These are phyloP conservation scores for Zostera marina DNA, from an alignment of 116 monocot genomes.

Conservation along the genomic window DNA sequence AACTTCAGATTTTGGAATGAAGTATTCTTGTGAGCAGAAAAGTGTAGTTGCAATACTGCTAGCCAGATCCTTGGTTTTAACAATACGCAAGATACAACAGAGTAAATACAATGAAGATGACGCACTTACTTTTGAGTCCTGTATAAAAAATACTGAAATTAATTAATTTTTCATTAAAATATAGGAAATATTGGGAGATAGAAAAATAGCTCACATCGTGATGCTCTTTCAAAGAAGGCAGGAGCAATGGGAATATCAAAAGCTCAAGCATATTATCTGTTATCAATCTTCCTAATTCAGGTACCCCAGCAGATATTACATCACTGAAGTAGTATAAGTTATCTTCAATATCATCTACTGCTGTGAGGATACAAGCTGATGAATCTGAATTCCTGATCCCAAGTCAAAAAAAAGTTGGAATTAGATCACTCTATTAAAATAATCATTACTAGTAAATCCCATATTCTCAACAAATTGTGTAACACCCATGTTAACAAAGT, in stretches of 20 bases:
- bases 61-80: constrained; percentile 85
- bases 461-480: background rate
- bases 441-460: background rate
- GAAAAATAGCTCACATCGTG: constrained; percentile 18
- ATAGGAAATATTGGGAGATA: background rate
- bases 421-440: background rate
- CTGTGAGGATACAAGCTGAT: constrained; percentile 24
- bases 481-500: background rate
- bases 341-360: constrained; percentile 89
- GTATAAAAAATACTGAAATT: constrained; percentile 11
- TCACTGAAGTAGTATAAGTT: constrained; percentile 92
- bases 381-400: constrained; percentile 39
- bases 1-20: constrained; percentile 15
- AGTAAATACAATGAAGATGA: constrained; percentile 70
- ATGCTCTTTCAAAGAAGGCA: constrained; percentile 54
- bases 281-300: constrained; percentile 76
- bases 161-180: background rate
- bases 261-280: constrained; percentile 63
- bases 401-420: constrained; percentile 3
- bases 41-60: constrained; percentile 61
- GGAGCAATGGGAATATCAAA: constrained; percentile 74
- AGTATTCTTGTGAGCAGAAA: constrained; percentile 39
- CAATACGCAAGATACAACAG: constrained; percentile 84
- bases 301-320: constrained; percentile 89
- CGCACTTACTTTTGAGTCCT: constrained; percentile 50